These are phyloP conservation scores for Gossypium mustelinum DNA, from an alignment of 345 rosid species.

Conservation along the genomic window DNA sequence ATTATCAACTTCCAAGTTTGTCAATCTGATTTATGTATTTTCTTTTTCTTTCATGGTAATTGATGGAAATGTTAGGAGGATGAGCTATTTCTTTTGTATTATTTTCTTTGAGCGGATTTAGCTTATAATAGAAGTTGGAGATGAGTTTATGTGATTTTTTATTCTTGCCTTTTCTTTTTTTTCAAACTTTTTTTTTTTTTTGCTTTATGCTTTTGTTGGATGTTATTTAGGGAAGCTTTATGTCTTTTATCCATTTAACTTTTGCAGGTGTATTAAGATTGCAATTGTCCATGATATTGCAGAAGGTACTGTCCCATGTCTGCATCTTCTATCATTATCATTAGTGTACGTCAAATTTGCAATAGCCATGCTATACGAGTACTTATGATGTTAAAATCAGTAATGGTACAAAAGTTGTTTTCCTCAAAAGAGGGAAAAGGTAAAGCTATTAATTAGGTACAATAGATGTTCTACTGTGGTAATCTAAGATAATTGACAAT, in stretches of 20 bases:
- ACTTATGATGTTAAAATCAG: background rate
- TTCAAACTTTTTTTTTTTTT: conserved; percentile 7
- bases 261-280: conserved; percentile 86
- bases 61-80: background rate
- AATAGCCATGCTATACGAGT: background rate
- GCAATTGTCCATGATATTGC: conserved; percentile 98
- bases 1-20: background rate
- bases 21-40: background rate
- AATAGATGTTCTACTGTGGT: background rate
- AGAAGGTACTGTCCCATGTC: conserved; percentile 52
- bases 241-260: conserved; percentile 9
- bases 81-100: background rate
- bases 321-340: background rate
- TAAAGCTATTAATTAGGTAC: background rate
- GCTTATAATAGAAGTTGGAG: background rate
- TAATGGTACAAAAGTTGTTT: background rate
- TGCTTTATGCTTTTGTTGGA: background rate
- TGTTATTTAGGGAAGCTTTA: conserved; percentile 2
- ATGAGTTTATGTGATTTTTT: background rate
- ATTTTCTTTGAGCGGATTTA: background rate
- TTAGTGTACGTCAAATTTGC: background rate
- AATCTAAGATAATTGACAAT: background rate
- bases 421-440: background rate
- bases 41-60: background rate
- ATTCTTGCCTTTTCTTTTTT: background rate